Conservation (phyloP, 768 basidiomycete species). For the Lactifluus subvellereus region DNA sequence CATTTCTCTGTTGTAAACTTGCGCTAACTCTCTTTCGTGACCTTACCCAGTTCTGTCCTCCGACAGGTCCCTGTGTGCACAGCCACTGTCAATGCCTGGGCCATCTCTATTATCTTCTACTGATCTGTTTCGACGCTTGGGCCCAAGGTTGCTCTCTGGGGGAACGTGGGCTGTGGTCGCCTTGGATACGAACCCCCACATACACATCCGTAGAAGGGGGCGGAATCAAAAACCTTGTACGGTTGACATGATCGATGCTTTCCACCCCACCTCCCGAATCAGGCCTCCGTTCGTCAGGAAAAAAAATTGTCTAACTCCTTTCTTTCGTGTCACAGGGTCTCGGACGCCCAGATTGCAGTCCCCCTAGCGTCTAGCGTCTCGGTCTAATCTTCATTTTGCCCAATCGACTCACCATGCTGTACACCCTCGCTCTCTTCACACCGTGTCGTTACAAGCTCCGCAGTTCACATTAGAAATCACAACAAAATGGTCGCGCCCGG, state of each 20-base stretch:
- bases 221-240: conserved; percentile 21
- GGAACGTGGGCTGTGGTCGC: conserved; percentile 17
- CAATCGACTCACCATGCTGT: background rate
- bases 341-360: background rate
- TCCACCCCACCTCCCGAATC: conserved; percentile 8
- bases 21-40: background rate
- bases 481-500: background rate
- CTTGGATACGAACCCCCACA: conserved; percentile 18
- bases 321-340: background rate
- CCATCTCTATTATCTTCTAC: background rate
- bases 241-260: conserved; percentile 14
- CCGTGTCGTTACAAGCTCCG: background rate
- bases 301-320: background rate
- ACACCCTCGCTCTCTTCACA: conserved; percentile 7
- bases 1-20: background rate
- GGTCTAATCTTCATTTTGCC: background rate
- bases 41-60: background rate
- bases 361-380: background rate
- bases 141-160: background rate
- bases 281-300: background rate
- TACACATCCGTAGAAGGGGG: background rate
- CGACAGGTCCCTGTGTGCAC: conserved; percentile 4
- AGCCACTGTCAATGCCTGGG: conserved; percentile 10
- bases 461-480: background rate
- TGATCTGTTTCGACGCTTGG: conserved; percentile 7